These are phyloP conservation scores for Nigrospora sphaerica DNA, from an alignment of 2,329 filamentous ascomycete species.

Conservation along the genomic window DNA sequence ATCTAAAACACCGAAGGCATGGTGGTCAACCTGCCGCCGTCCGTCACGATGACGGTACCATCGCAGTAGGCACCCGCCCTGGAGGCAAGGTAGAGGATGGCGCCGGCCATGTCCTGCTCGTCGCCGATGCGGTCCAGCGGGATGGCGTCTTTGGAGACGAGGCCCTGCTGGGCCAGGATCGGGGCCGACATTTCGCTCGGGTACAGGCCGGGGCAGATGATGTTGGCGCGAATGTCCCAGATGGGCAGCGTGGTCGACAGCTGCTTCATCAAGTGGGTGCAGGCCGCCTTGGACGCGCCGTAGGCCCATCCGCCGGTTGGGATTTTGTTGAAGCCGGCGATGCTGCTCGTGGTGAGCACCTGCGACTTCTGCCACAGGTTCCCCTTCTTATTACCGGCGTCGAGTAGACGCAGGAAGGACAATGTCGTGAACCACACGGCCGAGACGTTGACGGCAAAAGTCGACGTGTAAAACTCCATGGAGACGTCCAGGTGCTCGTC, in stretches of 20 bases:
- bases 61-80: constrained; percentile 60
- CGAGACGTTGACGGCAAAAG: constrained; percentile 64
- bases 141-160: constrained; percentile 33
- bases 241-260: constrained; percentile 59
- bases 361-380: constrained; percentile 49
- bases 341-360: constrained; percentile 66
- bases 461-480: constrained; percentile 57
- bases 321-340: constrained; percentile 66
- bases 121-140: constrained; percentile 55
- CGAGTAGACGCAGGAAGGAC: constrained; percentile 62
- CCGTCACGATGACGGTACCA: constrained; percentile 53
- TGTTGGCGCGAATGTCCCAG: constrained; percentile 49
- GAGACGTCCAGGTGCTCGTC: constrained; percentile 43
- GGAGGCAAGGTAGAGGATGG: constrained; percentile 58
- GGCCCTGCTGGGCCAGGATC: constrained; percentile 33
- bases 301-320: constrained; percentile 72
- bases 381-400: constrained; percentile 54
- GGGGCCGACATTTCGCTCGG: constrained; percentile 52
- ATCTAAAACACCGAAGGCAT: constrained; percentile 47
- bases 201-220: constrained; percentile 47
- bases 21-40: constrained; percentile 53
- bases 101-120: constrained; percentile 56
- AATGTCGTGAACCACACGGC: constrained; percentile 70
- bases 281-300: constrained; percentile 69
- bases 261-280: constrained; percentile 66